phyloP scores from a whole-genome alignment of 2,329 filamentous ascomycete species.

The Colletotrichum coccodes region DNA sequence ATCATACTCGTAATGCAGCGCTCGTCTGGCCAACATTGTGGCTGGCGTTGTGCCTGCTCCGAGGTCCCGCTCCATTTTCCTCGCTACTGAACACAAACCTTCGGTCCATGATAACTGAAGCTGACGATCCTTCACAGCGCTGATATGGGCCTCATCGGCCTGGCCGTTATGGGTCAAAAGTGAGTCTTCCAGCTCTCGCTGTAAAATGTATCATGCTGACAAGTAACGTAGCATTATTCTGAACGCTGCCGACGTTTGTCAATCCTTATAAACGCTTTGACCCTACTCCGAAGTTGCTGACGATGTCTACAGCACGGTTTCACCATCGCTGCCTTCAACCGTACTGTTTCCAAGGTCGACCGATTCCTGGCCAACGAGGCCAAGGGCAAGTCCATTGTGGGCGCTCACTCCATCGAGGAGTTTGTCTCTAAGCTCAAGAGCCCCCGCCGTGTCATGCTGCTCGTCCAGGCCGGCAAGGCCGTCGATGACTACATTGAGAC shows the following conservation, averaged over 20 bases:
- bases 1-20: constrained; percentile 57
- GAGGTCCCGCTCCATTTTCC: constrained; percentile 48
- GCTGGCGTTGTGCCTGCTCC: constrained; percentile 41
- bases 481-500: constrained; percentile 99
- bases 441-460: constrained; percentile 96
- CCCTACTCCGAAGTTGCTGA: neutral
- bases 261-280: neutral
- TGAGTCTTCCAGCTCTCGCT: constrained; percentile 50
- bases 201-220: neutral
- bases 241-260: constrained; percentile 78
- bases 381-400: constrained; percentile 95
- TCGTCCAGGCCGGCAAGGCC: constrained; percentile 97
- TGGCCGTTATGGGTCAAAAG: constrained; percentile 78
- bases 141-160: constrained; percentile 92
- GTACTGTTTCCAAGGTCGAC: constrained; percentile 98
- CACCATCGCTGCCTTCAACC: constrained; percentile 98
- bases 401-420: constrained; percentile 93
- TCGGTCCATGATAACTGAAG: constrained; percentile 44
- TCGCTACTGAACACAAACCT: constrained; percentile 8
- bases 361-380: constrained; percentile 90
- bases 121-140: constrained; percentile 72
- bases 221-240: constrained; percentile 83
- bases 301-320: constrained; percentile 70
- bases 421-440: constrained; percentile 97
- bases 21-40: constrained; percentile 75